phyloP scores from a whole-genome alignment of 768 basidiomycete genomes.

The Russula virescens region DNA sequence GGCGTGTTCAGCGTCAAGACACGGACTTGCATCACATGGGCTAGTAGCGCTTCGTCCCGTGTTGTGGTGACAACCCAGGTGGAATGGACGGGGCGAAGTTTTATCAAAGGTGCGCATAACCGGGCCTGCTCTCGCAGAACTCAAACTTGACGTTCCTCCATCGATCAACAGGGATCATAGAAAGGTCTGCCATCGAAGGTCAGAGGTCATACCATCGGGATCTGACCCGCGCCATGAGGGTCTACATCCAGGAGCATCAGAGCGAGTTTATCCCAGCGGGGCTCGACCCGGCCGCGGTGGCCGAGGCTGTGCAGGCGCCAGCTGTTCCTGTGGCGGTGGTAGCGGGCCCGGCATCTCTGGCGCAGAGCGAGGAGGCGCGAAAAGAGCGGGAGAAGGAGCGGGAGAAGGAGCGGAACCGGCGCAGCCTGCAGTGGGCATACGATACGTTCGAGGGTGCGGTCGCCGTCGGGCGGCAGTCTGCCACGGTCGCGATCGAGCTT shows the following conservation, averaged over 20 bases:
- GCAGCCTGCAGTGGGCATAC: conserved; percentile 82
- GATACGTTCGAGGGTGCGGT: conserved; percentile 78
- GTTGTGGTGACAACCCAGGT: conserved; percentile 87
- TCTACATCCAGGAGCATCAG: conserved; percentile 84
- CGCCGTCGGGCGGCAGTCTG: conserved; percentile 64
- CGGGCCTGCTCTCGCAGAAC: background rate
- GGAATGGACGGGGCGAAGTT: conserved; percentile 95
- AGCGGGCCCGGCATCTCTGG: conserved; percentile 21
- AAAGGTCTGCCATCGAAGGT: conserved; percentile 84
- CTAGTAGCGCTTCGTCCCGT: conserved; percentile 65
- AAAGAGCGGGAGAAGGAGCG: conserved; percentile 43
- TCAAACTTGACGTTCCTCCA: background rate
- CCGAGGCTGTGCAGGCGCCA: conserved; percentile 38
- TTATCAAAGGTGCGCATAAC: conserved; percentile 73
- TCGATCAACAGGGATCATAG: conserved; percentile 71
- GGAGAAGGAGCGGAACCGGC: conserved; percentile 58
- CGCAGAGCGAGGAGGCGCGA: conserved; percentile 32
- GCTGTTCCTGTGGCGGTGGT: conserved; percentile 24
- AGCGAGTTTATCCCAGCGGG: conserved; percentile 87
- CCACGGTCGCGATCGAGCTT: conserved; percentile 69
- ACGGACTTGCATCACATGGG: conserved; percentile 92
- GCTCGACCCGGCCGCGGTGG: conserved; percentile 53
- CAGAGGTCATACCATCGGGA: conserved; percentile 84
- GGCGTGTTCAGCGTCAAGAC: conserved; percentile 93
- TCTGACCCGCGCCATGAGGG: conserved; percentile 77